Percentiles rank a stretch among this genome's conserved stretches.
Conservation (phyloP, 805 yeast species). For the Yarrowia sp. region DNA sequence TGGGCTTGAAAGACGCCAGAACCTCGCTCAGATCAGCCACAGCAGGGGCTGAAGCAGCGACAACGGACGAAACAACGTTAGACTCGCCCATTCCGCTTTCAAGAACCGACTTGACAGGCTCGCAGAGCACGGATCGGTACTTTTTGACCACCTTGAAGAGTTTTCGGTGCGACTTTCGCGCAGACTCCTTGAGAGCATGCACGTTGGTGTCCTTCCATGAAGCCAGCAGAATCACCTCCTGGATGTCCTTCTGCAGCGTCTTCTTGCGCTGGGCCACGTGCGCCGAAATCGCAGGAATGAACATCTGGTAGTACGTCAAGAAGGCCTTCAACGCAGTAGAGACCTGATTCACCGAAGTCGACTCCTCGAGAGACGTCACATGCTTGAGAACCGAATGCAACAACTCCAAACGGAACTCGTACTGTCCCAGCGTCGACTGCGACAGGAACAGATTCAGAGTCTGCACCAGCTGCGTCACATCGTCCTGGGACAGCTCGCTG, state of each 20-base stretch:
- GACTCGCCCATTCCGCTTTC: conserved; percentile 40
- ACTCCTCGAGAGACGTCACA: conserved; percentile 32
- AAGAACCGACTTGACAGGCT: conserved; percentile 52
- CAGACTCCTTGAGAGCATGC: conserved; percentile 90
- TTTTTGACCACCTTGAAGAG: conserved; percentile 81
- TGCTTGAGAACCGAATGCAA: conserved; percentile 46
- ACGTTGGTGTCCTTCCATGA: conserved; percentile 97
- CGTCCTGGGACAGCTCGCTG: conserved; percentile 38
- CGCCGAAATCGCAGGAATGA: conserved; percentile 49
- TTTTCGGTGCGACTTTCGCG: conserved; percentile 79
- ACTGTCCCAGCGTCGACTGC: conserved; percentile 77
- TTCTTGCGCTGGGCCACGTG: conserved; percentile 49
- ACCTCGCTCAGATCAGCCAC: conserved; percentile 32
- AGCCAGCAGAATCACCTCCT: conserved; percentile 82
- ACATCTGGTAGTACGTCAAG: conserved; percentile 65
- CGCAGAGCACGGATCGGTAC: conserved; percentile 62
- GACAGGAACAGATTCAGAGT: conserved; percentile 75
- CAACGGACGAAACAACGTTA: background rate
- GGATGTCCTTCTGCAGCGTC: conserved; percentile 69
- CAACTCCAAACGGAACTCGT: conserved; percentile 53
- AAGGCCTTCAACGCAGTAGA: conserved; percentile 54
- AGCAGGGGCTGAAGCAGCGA: background rate
- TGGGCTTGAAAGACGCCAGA: conserved; percentile 50
- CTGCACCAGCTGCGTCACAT: conserved; percentile 44
- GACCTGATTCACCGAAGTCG: conserved; percentile 36